Conservation (phyloP, 148 eudicot species). For the Chenopodium formosanum region DNA sequence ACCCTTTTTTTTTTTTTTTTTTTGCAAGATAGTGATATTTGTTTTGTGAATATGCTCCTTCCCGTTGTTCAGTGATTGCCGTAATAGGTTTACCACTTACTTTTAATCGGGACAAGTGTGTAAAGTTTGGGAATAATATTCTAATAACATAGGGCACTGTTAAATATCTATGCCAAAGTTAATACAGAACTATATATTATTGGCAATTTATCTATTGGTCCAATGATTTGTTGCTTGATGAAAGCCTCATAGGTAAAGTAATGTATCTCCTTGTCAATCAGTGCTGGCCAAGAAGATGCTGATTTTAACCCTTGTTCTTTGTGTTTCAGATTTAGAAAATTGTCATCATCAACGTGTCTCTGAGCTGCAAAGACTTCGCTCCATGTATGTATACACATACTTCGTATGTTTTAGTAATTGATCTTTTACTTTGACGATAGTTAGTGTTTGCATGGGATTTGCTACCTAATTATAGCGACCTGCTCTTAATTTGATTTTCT, state of each 20-base stretch:
- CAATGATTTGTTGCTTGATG: not conserved
- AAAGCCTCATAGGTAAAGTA: not conserved
- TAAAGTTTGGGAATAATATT: not conserved
- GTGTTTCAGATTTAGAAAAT: constrained; percentile 40
- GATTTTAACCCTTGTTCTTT: not conserved
- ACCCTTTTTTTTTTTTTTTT: no score
- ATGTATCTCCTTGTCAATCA: not conserved
- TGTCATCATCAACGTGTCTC: constrained; percentile 89
- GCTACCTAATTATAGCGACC: not conserved
- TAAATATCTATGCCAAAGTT: not conserved
- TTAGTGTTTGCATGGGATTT: not conserved
- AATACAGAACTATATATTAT: not conserved
- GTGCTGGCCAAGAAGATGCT: constrained; percentile 5
- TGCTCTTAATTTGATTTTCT: not conserved
- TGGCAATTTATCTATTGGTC: not conserved
- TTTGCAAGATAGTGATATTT: not conserved
- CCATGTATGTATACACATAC: constrained; percentile 58
- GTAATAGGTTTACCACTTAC: not conserved
- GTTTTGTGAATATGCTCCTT: not conserved
- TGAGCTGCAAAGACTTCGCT: constrained; percentile 95
- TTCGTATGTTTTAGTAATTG: not conserved
- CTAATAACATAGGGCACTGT: not conserved
- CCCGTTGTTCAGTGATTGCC: not conserved
- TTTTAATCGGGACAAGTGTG: not conserved
- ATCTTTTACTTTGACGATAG: constrained; percentile 4